Evolutionary conservation across 768 basidiomycete species (phyloP), one percentile per base, ranked within the genome.

Genomic region (Mycena vitilis): DNA sequence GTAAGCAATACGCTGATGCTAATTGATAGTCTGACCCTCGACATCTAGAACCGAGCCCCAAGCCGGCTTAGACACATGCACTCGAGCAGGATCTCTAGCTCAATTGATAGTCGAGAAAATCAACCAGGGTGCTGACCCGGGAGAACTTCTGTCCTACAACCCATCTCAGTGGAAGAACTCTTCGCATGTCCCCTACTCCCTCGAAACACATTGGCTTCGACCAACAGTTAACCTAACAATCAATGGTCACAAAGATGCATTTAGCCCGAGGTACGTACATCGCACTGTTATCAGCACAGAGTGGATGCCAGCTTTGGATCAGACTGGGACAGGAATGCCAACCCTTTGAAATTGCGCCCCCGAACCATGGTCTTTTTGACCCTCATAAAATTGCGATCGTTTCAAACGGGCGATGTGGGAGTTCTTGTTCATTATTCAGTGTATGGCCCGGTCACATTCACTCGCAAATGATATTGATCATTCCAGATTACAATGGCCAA

Each of bases 401-500:
- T n/a, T 85, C 83, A 13, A 89, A 89, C 73, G 88, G 88, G 67
- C 78, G 84, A 76, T 86, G 82, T 72, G 85, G 80, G 30, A 85
- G 84, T 66, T 84, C 84, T 15, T 85, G 85, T 70, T 83, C 83
- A 9, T 68, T 84, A 25, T 85, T 85, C 74, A 82, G 82, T 65
- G 83, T 84, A 65, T 58, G 80, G 77, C 16, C 11, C 10, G 30
- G 25, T 54, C 12, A 47, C 15, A 34, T 45, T 30, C 36, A 8
- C 30, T 30, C 5, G 20, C 36, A 1, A 34, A 47, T 20, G 4
- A 22, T 18, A 47, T n/a, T 13, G 30, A 55, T 47, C 16, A 20
- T 9, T 36, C 13, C 75, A 88, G 87, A 85, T 89, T 68, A 86
- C 87, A 25, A 88, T 90, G 87, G 76, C 84, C 0, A 89, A 89